These are phyloP conservation scores for Inga laurina DNA, from an alignment of 306 rosid species.

Conservation along the genomic window DNA sequence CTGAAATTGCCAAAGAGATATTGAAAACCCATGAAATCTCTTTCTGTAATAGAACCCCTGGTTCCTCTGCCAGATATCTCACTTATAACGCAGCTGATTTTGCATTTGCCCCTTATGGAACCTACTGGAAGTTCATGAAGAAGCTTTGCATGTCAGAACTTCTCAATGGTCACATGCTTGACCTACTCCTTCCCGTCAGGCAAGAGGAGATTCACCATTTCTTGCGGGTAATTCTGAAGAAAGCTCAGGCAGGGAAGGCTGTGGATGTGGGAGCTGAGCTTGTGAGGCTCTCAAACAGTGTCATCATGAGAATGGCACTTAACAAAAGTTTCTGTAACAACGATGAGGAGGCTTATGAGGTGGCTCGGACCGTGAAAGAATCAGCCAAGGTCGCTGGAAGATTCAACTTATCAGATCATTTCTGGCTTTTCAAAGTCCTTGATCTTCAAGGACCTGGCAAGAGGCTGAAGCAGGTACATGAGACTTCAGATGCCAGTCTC, in stretches of 20 bases:
- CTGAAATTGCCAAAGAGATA: constrained; percentile 52
- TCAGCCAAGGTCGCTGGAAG: constrained; percentile 31
- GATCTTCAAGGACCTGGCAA: constrained; percentile 58
- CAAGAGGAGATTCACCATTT: constrained; percentile 43
- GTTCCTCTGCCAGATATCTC: constrained; percentile 38
- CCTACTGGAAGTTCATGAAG: constrained; percentile 44
- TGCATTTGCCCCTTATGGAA: constrained; percentile 52
- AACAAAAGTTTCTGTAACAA: constrained; percentile 36
- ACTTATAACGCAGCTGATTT: constrained; percentile 55
- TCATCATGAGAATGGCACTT: constrained; percentile 53
- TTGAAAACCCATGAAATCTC: constrained; percentile 49
- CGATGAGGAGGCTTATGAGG: constrained; percentile 45
- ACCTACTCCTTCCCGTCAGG: constrained; percentile 45
- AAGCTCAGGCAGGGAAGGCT: constrained; percentile 13
- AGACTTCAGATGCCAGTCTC: constrained; percentile 41
- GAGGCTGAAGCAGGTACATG: constrained; percentile 48
- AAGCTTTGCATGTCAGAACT: constrained; percentile 60
- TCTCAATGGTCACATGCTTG: constrained; percentile 51
- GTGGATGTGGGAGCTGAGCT: constrained; percentile 50
- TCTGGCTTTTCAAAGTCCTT: constrained; percentile 48
- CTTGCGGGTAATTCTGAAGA: not conserved
- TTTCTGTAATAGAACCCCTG: constrained; percentile 47
- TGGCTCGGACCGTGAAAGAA: constrained; percentile 40
- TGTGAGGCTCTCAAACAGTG: constrained; percentile 40
- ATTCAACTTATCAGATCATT: constrained; percentile 44